These are phyloP conservation scores for Pestalotiopsis sp. DNA, from an alignment of 2,329 filamentous ascomycete species.

Conservation along the genomic window DNA sequence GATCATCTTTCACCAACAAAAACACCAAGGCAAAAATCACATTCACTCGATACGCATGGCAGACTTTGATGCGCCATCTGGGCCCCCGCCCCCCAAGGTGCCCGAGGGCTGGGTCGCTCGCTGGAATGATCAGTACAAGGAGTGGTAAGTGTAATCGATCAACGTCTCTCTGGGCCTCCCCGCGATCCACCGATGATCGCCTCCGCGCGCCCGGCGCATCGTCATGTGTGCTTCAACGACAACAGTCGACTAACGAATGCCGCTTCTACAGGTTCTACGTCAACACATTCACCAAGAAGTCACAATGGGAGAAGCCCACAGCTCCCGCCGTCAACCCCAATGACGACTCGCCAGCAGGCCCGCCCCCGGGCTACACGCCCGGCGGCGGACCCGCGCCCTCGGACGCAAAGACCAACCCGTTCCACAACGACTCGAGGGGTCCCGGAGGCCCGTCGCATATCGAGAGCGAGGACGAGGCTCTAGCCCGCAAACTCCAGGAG, in stretches of 20 bases:
- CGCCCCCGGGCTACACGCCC: conserved; percentile 69
- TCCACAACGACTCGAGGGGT: conserved; percentile 45
- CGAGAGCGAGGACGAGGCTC: conserved; percentile 35
- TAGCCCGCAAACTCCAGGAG: conserved; percentile 79
- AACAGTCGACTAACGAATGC: background rate
- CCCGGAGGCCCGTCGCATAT: conserved; percentile 17
- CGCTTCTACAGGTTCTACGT: conserved; percentile 76
- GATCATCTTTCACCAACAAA: background rate
- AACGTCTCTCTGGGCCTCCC: background rate
- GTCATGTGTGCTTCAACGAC: background rate
- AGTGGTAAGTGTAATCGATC: conserved; percentile 54
- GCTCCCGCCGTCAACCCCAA: conserved; percentile 62
- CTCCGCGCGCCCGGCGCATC: background rate
- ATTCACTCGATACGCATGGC: conserved; percentile 44
- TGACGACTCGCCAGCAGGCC: conserved; percentile 52
- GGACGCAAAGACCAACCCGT: conserved; percentile 74
- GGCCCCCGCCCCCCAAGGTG: conserved; percentile 60
- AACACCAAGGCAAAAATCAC: background rate
- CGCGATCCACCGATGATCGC: background rate
- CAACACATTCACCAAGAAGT: conserved; percentile 84
- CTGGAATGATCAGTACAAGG: conserved; percentile 86
- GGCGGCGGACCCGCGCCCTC: conserved; percentile 45
- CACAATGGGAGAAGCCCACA: conserved; percentile 87
- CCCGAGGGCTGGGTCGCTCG: conserved; percentile 85
- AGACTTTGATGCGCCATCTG: conserved; percentile 55